Percentiles rank a stretch among this genome's conserved stretches.
Evolutionary conservation across 192 early-diverging fungal genomes (phyloP).

Genomic region (Podochytrium sp.): DNA sequence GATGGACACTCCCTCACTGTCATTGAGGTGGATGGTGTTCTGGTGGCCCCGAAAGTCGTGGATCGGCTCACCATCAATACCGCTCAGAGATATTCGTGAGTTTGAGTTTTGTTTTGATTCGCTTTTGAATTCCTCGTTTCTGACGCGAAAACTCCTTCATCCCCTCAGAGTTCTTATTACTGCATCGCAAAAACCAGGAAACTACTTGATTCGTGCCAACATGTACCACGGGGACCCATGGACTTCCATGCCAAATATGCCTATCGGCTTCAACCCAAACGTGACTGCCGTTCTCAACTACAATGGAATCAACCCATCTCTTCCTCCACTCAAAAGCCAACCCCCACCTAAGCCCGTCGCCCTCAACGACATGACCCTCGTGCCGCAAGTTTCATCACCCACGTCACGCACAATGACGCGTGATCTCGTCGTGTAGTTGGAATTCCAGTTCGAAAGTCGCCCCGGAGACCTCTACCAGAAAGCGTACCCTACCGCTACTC

Average conservation of each 20-base stretch:
- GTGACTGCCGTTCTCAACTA: constrained; percentile 41
- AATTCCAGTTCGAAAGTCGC: constrained; percentile 6
- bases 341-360: background rate
- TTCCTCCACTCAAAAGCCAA: constrained; percentile 56
- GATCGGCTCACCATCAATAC: background rate
- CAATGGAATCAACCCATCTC: constrained; percentile 66
- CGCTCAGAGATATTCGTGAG: background rate
- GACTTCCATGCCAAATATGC: background rate
- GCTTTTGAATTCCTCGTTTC: background rate
- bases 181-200: constrained; percentile 17
- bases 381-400: background rate
- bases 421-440: background rate
- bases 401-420: constrained; percentile 1
- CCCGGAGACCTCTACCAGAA: constrained; percentile 14
- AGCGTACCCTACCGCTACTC: background rate
- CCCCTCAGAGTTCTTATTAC: constrained; percentile 41
- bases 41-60: constrained; percentile 39
- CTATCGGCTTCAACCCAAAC: background rate
- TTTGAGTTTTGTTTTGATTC: background rate
- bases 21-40: constrained; percentile 55
- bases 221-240: constrained; percentile 16
- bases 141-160: background rate
- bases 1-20: constrained; percentile 51
- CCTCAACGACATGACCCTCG: background rate
- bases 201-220: constrained; percentile 40